These are phyloP conservation scores for Herpotrichia juniperi DNA, from an alignment of 2,329 filamentous ascomycete species.

Conservation along the genomic window DNA sequence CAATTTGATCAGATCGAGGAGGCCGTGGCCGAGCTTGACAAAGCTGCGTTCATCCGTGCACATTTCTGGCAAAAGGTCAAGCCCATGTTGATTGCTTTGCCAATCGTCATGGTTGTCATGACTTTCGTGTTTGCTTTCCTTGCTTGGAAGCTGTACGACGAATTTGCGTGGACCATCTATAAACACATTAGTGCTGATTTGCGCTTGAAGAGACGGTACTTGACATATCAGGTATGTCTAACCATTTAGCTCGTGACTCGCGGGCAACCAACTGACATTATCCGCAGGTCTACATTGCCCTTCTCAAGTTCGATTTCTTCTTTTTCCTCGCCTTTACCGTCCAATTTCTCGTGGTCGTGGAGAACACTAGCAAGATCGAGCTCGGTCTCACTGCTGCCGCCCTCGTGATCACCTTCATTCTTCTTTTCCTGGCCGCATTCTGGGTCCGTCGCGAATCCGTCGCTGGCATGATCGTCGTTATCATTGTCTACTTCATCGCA, in stretches of 20 bases:
- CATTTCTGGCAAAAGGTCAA: slow-evolving; percentile 72
- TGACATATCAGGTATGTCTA: slow-evolving; percentile 83
- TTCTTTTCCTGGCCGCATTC: slow-evolving; percentile 82
- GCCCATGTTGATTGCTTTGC: slow-evolving; percentile 83
- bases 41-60: slow-evolving; percentile 51
- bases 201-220: slow-evolving; percentile 93
- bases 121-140: slow-evolving; percentile 76
- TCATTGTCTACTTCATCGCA: slow-evolving; percentile 85
- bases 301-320: slow-evolving; percentile 99
- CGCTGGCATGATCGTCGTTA: slow-evolving; percentile 75
- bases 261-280: background rate
- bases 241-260: background rate
- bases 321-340: slow-evolving; percentile 99
- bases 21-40: slow-evolving; percentile 66
- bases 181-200: slow-evolving; percentile 98
- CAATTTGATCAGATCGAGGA: slow-evolving; percentile 89
- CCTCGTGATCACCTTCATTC: slow-evolving; percentile 87
- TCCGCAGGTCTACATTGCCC: slow-evolving; percentile 89
- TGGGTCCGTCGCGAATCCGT: slow-evolving; percentile 86
- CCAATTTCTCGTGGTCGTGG: slow-evolving; percentile 93
- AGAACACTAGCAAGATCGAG: slow-evolving; percentile 70
- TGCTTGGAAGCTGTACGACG: slow-evolving; percentile 95
- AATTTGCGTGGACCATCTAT: slow-evolving; percentile 99
- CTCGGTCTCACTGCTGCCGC: slow-evolving; percentile 87
- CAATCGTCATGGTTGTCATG: slow-evolving; percentile 78